Conservation (phyloP, 2,329 filamentous ascomycete genomes). For the Aspergillus luchuensis region DNA sequence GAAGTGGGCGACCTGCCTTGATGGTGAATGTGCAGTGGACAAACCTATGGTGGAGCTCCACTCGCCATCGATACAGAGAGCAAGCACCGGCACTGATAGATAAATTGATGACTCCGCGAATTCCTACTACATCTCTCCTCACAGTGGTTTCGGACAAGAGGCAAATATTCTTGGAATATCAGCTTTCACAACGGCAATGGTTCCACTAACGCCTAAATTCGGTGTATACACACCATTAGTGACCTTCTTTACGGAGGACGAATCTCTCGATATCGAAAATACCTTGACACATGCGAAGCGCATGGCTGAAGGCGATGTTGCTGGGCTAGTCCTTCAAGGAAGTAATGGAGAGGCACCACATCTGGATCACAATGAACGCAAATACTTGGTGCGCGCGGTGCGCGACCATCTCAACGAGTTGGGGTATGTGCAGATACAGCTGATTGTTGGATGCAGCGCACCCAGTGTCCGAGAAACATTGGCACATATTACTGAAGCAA, state of each 20-base stretch:
- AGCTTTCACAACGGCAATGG: background rate
- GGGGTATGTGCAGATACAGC: background rate
- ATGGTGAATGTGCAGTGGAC: too few relatives aligned
- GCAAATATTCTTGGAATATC: background rate
- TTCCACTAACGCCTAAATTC: background rate
- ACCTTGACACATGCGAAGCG: background rate
- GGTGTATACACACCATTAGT: background rate
- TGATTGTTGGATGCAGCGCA: slow-evolving; percentile 67
- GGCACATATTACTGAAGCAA: slow-evolving; percentile 65
- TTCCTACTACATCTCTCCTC: too few relatives aligned
- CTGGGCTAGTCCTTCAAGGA: slow-evolving; percentile 69
- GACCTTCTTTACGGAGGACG: background rate
- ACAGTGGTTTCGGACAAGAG: too few relatives aligned
- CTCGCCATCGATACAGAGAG: too few relatives aligned
- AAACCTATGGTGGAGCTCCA: too few relatives aligned
- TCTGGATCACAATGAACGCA: slow-evolving; percentile 66
- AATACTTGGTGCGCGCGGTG: slow-evolving; percentile 21
- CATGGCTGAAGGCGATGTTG: slow-evolving; percentile 65
- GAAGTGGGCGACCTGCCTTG: too few relatives aligned
- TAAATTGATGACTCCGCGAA: too few relatives aligned
- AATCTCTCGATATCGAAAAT: background rate
- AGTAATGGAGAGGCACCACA: slow-evolving; percentile 75
- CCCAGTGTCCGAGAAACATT: slow-evolving; percentile 69
- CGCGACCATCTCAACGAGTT: background rate
- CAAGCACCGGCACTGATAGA: too few relatives aligned